Evolutionary conservation across 2,329 filamentous ascomycete species (phyloP), one percentile per base, ranked within the genome.

Genomic region (Fusarium humuli): DNA sequence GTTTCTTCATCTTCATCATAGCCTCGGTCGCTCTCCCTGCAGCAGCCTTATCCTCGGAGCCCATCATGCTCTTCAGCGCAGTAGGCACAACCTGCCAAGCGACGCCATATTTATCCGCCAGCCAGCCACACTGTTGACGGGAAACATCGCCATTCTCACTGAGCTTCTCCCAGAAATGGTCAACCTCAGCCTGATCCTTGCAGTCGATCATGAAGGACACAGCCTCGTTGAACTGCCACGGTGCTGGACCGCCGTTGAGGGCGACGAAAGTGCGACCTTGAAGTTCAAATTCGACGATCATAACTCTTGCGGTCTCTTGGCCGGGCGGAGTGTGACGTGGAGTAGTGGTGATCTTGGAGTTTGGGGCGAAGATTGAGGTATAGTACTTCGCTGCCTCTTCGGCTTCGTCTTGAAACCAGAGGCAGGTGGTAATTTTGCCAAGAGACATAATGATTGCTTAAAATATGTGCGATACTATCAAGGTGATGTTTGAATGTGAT

Each of bases 21-120:
- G 77, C 79, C 44, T 56, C 64, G 29, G 70, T 78, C 10, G 72
- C 76, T 48, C 78, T 72, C 8, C 70, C 74, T 18, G 76, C 75
- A 40, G 75, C 79, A 61, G 73, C 80, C 71, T 69, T 74, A 56
- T 83, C 80, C 37, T 76, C 69, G n/a, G 77, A 73, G 3, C 63
- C 50, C 63, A 83, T 56, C 72, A 80, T 73, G 57, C 78, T 74
- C 70, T 76, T 77, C 54, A 85, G 65, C 22, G 49, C 64, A 27
- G 61, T 78, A 7, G 84, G 83, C 44, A 82, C 74, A 34, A 86
- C 76, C 77, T 86, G 84, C 84, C 84, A 86, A 14, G 75, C 69
- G 13, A 85, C 73, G 6, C 84, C 84, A 69, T 79, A 85, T 74
- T 79, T 80, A 69, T 86, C 83, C 7, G 72, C 76, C 44, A 84